Evolutionary conservation across 805 yeast genomes (phyloP).

Genomic region (Myxozyma vanderwaltii): DNA sequence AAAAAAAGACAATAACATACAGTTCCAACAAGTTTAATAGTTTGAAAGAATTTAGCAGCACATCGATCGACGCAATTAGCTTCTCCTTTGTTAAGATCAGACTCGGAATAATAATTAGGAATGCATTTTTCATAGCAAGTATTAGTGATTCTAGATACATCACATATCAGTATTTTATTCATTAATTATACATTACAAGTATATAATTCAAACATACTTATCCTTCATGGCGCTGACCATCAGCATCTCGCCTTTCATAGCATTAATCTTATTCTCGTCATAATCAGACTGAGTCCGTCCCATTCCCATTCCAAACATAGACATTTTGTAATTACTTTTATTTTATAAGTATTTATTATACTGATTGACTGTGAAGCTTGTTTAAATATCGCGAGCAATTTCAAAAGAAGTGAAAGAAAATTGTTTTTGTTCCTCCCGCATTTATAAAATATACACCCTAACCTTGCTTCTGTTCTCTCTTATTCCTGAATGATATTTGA

Average conservation of each 20-base stretch:
- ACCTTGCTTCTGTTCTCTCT: no score
- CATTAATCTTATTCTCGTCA: slow-evolving; percentile 30
- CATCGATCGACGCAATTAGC: slow-evolving; percentile 81
- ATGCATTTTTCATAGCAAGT: slow-evolving; percentile 62
- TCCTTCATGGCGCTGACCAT: slow-evolving; percentile 32
- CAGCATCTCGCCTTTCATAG: slow-evolving; percentile 30
- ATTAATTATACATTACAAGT: no score
- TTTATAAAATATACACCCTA: no score
- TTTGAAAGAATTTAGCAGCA: slow-evolving; percentile 73
- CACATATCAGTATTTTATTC: background rate
- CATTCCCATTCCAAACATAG: slow-evolving; percentile 36
- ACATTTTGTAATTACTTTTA: slow-evolving; percentile 23
- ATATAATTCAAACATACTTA: slow-evolving; percentile 10
- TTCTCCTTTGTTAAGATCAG: slow-evolving; percentile 84
- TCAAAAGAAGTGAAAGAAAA: no score
- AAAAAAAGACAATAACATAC: slow-evolving; percentile 12
- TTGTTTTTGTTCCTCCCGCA: no score
- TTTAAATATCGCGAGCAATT: background rate
- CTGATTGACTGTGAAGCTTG: background rate
- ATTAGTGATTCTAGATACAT: slow-evolving; percentile 1
- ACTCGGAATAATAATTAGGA: slow-evolving; percentile 81
- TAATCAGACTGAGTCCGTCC: slow-evolving; percentile 24
- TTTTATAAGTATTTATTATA: background rate
- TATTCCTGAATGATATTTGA: no score
- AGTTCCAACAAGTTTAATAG: slow-evolving; percentile 26